phyloP scores from a whole-genome alignment of 192 early-diverging fungal species.

The Coemansia sp. region DNA sequence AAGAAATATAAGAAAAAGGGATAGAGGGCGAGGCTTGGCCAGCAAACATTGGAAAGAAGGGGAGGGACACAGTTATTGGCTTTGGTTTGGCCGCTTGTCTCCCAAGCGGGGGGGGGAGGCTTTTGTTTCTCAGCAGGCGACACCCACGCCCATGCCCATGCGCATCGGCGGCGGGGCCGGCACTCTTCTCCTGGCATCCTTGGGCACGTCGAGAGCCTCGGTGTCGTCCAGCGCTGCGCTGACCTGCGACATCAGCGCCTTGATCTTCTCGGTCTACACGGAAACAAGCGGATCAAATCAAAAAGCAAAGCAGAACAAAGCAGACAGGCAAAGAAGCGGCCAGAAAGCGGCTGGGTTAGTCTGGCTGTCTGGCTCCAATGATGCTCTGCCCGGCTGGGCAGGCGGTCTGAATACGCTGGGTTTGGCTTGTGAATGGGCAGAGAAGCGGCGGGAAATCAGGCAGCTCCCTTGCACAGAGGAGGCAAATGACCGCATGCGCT shows the following conservation, averaged over 20 bases:
- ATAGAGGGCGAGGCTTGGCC: not conserved
- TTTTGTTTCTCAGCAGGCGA: slow-evolving; percentile 21
- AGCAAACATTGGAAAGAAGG: not conserved
- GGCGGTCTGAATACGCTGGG: no score
- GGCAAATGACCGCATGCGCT: not conserved
- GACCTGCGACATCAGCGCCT: slow-evolving; percentile 49
- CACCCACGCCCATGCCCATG: slow-evolving; percentile 25
- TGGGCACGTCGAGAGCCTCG: slow-evolving; percentile 19
- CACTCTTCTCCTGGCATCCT: slow-evolving; percentile 7
- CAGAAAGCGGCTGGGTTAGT: no score
- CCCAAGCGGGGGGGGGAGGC: no score
- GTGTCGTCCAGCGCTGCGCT: slow-evolving; percentile 43
- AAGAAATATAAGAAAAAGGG: not conserved
- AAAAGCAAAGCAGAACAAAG: not conserved
- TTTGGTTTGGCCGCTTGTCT: no score
- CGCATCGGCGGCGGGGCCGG: slow-evolving; percentile 9
- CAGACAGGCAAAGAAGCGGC: no score
- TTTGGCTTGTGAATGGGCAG: no score
- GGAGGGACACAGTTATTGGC: not conserved
- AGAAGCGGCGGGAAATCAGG: no score
- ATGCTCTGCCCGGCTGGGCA: no score
- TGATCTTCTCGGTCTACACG: slow-evolving; percentile 49
- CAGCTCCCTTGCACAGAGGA: no score
- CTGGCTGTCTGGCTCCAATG: no score
- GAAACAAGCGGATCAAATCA: not conserved